Base-by-base conservation (phyloP, 768 basidiomycete species). In the Boletus speciosus region DNA sequence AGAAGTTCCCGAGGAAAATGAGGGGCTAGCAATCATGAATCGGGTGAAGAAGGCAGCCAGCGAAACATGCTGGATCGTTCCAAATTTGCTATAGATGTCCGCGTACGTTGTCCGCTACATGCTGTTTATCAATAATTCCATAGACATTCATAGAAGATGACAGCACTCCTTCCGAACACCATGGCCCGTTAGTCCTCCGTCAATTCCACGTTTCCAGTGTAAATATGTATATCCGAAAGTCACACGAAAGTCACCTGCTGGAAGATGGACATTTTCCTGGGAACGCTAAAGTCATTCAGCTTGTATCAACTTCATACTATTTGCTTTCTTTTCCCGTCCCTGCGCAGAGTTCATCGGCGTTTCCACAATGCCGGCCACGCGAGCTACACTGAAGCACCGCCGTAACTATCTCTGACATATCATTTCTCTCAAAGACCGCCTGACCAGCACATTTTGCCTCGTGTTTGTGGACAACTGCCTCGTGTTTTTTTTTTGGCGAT, bases 21-120 rank as follows among this genome's bases (percentile, higher is more conserved):
- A 97, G 63, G 96, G 96, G 0, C 71, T 97, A 29, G 96, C 96
- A 6, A 82, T 98, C 29, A 98, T 97, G 93, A 97, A 98, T 69
- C 80, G 96, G 16, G 83, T 94, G 25, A 81, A 81, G 57, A 98
- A 98, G 67, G 95, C 96, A 2, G 93, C 94, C 7, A 83, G 86
- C 5, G 81, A 86, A 46, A 62, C 60, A 10, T 55, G 56, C 36
- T 76, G 74, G 72, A 55, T 76, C 9, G 21, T 37, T 23, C 45
- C 53, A 11, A 16, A 41, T 37, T 40, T 54, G 21, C 9, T 32
- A 29, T 68, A 68, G 57, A 58, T 39, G 42, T 42, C 8, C 49
- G 56, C 42, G 64, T 68, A 44, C 38, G 65, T 59, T 48, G 7
- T 23, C 39, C 15, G 21, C 34, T n/a, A 7, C 27, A 42, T 45